Base-by-base conservation (phyloP, 352 stramenopile genomes). In the Phytophthora cactorum region DNA sequence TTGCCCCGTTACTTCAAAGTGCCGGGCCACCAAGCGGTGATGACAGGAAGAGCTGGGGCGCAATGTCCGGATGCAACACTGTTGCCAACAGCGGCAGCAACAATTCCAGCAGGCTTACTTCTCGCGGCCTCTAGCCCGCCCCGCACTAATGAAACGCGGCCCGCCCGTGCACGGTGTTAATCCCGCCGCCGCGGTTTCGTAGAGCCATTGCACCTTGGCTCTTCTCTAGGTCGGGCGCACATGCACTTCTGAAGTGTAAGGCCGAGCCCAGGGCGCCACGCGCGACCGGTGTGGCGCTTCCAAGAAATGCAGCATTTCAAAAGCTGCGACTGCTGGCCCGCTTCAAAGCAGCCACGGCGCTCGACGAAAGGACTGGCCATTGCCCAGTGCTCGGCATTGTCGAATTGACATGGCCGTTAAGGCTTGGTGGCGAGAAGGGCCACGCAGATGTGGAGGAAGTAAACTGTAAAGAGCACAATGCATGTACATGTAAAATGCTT, bases 201-300 rank as follows among this genome's bases (percentile, higher is more conserved):
- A 55, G 31, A 29, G 65, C 25, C 46, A 58, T 47, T 12, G 46
- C 27, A 10, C 27, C 43, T 59, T 49, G 57, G 54, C 63, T 68
- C 56, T 72, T 76, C 54, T 68, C 28, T 34, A 52, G 22, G 47
- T 56, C 57, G 46, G 22, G 36, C 36, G 36, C 2, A 43, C 56
- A 55, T 70, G 68, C 63, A 73, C 12, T 72, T 50, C 63, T 76
- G 63, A 76, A 76, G 63, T 63, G 68, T 59, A 68, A 63, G 58
- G 49, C 63, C 63, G 58, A 52, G 67, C 25, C 47, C 22, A 17
- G 38, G 25, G 31, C 34, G 52, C 46, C 46, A 59, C 62, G 61
- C 44, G 61, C 61, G 55, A 64, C 54, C 28, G 9, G 22, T 15
- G 12, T 39, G 36, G 39, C 11, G 38, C 14, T 22, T 22, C 22